Percentiles rank a stretch among this genome's conserved stretches.
These are phyloP conservation scores for Wickerhamiella spandovensis DNA, from an alignment of 805 yeast genomes.

Conservation along the genomic window DNA sequence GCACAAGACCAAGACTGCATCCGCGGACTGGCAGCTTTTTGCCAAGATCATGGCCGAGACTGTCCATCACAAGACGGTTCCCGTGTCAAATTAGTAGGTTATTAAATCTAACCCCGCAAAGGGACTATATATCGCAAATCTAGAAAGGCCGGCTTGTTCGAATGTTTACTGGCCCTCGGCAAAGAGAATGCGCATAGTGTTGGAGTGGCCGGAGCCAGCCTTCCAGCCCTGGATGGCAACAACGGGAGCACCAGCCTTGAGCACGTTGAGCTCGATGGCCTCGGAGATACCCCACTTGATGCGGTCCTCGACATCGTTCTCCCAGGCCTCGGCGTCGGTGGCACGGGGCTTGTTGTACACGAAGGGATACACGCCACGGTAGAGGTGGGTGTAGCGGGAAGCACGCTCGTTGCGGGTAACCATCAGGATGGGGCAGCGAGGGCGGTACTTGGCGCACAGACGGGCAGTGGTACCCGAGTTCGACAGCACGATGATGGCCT, in stretches of 20 bases:
- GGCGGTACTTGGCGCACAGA: slow-evolving; percentile 94
- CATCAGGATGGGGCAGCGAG: slow-evolving; percentile 93
- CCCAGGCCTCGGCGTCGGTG: slow-evolving; percentile 62
- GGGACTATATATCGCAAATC: neutral
- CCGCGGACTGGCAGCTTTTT: slow-evolving; percentile 4
- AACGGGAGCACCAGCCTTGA: slow-evolving; percentile 75
- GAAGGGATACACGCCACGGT: slow-evolving; percentile 98
- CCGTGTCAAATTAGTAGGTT: neutral
- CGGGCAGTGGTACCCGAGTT: slow-evolving; percentile 94
- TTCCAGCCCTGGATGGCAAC: slow-evolving; percentile 98
- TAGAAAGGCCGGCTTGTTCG: neutral
- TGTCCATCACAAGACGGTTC: neutral
- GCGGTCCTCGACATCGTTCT: slow-evolving; percentile 90
- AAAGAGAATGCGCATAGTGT: slow-evolving; percentile 74
- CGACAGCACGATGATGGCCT: slow-evolving; percentile 91
- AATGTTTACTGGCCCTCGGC: neutral
- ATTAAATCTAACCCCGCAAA: neutral
- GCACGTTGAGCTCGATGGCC: slow-evolving; percentile 76
- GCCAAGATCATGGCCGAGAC: neutral
- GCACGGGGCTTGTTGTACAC: slow-evolving; percentile 52
- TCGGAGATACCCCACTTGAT: slow-evolving; percentile 83
- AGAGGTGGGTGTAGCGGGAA: slow-evolving; percentile 91
- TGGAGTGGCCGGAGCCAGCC: slow-evolving; percentile 97
- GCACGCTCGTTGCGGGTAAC: slow-evolving; percentile 89
- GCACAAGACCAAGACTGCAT: neutral